Conservation (phyloP, 352 stramenopile species). For the Phytophthora pini region DNA sequence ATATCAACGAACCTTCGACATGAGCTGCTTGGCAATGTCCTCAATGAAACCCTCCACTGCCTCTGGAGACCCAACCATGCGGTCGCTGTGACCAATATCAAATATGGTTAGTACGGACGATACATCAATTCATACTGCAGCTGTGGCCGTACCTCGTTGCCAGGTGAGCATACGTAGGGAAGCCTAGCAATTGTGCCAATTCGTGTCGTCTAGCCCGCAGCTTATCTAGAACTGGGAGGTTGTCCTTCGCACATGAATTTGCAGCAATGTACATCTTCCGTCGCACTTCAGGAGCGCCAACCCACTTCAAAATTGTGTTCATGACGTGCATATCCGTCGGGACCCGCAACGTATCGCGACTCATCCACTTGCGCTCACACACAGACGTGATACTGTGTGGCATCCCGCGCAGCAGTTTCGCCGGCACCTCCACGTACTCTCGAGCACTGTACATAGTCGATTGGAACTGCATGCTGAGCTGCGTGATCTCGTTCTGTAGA, state of each 20-base stretch:
- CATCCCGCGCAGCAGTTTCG: conserved; percentile 58
- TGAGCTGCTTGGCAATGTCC: conserved; percentile 67
- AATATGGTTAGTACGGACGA: conserved; percentile 10
- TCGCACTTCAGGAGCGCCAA: conserved; percentile 75
- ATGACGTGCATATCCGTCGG: conserved; percentile 89
- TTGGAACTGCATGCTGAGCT: conserved; percentile 90
- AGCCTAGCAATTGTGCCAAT: conserved; percentile 89
- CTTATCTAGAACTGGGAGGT: conserved; percentile 83
- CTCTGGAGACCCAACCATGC: conserved; percentile 86
- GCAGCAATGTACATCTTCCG: conserved; percentile 91
- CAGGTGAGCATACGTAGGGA: conserved; percentile 90
- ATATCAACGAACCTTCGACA: conserved; percentile 61
- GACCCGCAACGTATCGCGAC: conserved; percentile 66
- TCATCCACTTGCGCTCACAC: conserved; percentile 75
- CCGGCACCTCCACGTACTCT: conserved; percentile 71
- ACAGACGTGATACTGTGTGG: conserved; percentile 63
- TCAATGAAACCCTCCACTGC: conserved; percentile 72
- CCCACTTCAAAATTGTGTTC: conserved; percentile 94
- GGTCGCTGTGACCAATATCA: conserved; percentile 47
- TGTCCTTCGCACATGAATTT: conserved; percentile 85
- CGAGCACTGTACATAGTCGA: conserved; percentile 77
- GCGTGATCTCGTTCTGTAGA: conserved; percentile 90
- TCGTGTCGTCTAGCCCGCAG: conserved; percentile 89
- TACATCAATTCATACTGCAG: neutral
- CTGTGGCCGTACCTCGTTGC: conserved; percentile 81